These are phyloP conservation scores for thale cress (Arabidopsis thaliana) DNA, from an alignment of 345 rosid species.

Conservation along the genomic window DNA sequence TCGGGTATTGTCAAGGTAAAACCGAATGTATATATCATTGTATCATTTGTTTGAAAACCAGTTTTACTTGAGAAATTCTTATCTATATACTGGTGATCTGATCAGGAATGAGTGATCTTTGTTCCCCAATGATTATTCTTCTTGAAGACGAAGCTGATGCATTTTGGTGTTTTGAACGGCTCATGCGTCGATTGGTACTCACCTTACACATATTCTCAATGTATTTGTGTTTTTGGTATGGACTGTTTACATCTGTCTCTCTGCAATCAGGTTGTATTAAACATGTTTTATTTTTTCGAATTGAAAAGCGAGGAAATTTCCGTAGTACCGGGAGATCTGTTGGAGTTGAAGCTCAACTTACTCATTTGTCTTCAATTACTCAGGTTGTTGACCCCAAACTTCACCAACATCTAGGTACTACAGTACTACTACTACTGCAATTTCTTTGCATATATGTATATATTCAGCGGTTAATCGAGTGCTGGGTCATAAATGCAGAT, in stretches of 20 bases:
- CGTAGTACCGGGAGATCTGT: constrained; percentile 86
- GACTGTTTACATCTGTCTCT: background rate
- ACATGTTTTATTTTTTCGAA: constrained; percentile 14
- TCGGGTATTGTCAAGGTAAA: constrained; percentile 96
- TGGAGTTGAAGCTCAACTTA: constrained; percentile 94
- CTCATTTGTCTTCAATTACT: constrained; percentile 83
- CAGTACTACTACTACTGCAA: background rate
- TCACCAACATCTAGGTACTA: constrained; percentile 91
- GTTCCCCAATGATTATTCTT: constrained; percentile 98
- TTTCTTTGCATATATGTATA: background rate
- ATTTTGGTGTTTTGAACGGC: constrained; percentile 97
- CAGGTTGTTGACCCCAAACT: constrained; percentile 94
- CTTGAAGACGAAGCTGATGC: constrained; percentile 94
- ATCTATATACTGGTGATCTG: background rate
- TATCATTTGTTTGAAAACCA: constrained; percentile 7
- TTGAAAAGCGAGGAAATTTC: constrained; percentile 84
- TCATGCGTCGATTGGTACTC: constrained; percentile 96
- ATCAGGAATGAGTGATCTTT: constrained; percentile 98
- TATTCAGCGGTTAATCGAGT: background rate
- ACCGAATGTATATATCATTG: background rate
- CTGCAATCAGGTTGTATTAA: constrained; percentile 14
- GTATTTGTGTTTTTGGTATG: constrained; percentile 7
- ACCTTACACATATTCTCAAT: background rate
- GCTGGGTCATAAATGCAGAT: constrained; percentile 52
- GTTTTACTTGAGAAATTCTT: background rate